Evolutionary conservation across 768 basidiomycete genomes (phyloP).

Genomic region (Mycena venus): DNA sequence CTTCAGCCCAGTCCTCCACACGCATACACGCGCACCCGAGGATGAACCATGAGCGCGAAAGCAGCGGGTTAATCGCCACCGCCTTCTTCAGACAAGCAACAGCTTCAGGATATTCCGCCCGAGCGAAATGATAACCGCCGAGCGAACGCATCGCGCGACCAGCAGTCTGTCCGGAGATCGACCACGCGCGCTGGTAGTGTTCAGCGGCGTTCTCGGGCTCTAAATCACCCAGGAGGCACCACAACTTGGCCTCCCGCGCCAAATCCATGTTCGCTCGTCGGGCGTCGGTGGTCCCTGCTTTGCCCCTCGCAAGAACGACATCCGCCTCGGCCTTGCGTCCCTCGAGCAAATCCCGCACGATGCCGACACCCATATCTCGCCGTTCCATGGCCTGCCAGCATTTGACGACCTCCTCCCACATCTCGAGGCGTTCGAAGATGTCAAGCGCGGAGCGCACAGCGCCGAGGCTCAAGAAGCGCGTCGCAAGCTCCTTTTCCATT

Average conservation of each 20-base stretch:
- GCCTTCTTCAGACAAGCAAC: conserved; percentile 78
- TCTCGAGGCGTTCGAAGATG: conserved; percentile 94
- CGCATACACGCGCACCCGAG: conserved; percentile 93
- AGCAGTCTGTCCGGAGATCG: conserved; percentile 81
- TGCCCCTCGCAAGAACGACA: conserved; percentile 71
- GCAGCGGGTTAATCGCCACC: conserved; percentile 89
- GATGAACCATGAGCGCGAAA: conserved; percentile 93
- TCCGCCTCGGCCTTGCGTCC: conserved; percentile 90
- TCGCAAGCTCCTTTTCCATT: conserved; percentile 91
- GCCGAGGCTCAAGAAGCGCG: conserved; percentile 86
- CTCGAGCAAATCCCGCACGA: conserved; percentile 89
- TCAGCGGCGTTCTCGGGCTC: conserved; percentile 76
- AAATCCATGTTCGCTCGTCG: conserved; percentile 66
- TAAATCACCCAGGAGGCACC: conserved; percentile 96
- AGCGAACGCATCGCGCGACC: conserved; percentile 93
- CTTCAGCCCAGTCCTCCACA: conserved; percentile 87
- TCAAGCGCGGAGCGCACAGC: conserved; percentile 92
- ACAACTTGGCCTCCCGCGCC: conserved; percentile 88
- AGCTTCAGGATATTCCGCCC: conserved; percentile 72
- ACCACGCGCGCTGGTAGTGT: conserved; percentile 91
- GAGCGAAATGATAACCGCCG: conserved; percentile 85
- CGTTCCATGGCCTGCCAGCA: conserved; percentile 89
- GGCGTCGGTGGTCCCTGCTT: conserved; percentile 54
- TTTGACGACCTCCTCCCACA: conserved; percentile 97
- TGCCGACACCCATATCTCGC: conserved; percentile 79